Evolutionary conservation across 345 rosid genomes (phyloP).

Genomic region (Populus deltoides): DNA sequence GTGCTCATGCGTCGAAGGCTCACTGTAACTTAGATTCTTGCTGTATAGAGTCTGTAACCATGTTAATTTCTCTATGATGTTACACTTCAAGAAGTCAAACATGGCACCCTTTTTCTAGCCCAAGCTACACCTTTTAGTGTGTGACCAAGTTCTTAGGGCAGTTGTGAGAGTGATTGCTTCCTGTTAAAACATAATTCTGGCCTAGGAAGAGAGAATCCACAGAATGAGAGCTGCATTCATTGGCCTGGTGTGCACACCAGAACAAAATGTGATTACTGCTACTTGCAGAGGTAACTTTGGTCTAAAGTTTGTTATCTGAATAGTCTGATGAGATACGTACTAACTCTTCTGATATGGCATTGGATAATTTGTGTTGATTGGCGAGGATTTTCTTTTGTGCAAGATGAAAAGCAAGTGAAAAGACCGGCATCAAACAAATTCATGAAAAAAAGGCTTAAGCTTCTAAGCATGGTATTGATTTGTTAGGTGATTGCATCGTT

Average conservation of each 20-base stretch:
- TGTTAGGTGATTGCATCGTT: slow-evolving; percentile 35
- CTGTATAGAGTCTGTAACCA: not conserved
- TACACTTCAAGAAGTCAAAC: slow-evolving; percentile 11
- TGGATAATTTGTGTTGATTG: not conserved
- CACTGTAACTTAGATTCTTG: slow-evolving; percentile 17
- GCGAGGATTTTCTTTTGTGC: not conserved
- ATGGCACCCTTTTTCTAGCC: not conserved
- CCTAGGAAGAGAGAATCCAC: not conserved
- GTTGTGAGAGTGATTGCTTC: slow-evolving; percentile 4
- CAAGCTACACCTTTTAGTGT: too few species aligned
- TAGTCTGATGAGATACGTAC: not conserved
- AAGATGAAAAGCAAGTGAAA: not conserved
- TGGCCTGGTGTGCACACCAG: not conserved
- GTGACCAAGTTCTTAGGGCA: not conserved
- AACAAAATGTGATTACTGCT: too few species aligned
- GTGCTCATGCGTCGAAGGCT: not conserved
- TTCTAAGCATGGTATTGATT: slow-evolving; percentile 2
- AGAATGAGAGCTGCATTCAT: not conserved
- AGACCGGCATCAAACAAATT: not conserved
- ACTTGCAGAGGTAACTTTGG: not conserved
- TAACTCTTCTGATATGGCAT: not conserved
- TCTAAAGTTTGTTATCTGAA: not conserved
- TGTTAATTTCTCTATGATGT: not conserved
- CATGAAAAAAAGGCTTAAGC: not conserved
- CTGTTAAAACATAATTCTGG: not conserved